phyloP scores from a whole-genome alignment of 2,329 filamentous ascomycete genomes.

The Cercospora janseana region DNA sequence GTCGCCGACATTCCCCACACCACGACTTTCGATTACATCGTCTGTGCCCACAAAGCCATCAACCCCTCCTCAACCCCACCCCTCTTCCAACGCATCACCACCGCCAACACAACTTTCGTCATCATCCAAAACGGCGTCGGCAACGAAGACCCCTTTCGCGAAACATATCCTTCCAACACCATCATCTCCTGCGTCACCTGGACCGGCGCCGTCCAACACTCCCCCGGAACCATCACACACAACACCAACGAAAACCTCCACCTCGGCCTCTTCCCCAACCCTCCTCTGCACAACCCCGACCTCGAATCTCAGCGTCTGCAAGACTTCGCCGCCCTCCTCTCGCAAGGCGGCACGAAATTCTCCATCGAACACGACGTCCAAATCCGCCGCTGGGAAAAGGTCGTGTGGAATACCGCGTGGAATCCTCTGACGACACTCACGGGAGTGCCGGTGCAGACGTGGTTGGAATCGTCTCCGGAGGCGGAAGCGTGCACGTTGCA shows the following conservation, averaged over 20 bases:
- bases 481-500: constrained; percentile 41
- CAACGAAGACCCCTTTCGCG: constrained; percentile 57
- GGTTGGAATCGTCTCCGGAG: constrained; percentile 43
- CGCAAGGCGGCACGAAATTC: constrained; percentile 46
- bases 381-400: constrained; percentile 58
- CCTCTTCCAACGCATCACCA: constrained; percentile 42
- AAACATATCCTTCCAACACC: constrained; percentile 51
- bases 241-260: constrained; percentile 55
- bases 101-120: constrained; percentile 53
- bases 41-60: constrained; percentile 50
- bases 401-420: constrained; percentile 61
- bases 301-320: constrained; percentile 44
- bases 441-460: constrained; percentile 43
- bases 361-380: constrained; percentile 56
- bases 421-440: constrained; percentile 55
- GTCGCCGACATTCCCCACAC: constrained; percentile 33
- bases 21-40: constrained; percentile 48
- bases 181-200: constrained; percentile 57
- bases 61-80: constrained; percentile 39
- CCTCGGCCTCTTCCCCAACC: constrained; percentile 53
- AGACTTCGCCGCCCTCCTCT: constrained; percentile 46
- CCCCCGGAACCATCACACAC: constrained; percentile 52
- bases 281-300: constrained; percentile 24
- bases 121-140: constrained; percentile 64
- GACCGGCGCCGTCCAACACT: constrained; percentile 54